Base-by-base conservation (phyloP, 2,329 filamentous ascomycete species). In the Xylaria arbuscula region DNA sequence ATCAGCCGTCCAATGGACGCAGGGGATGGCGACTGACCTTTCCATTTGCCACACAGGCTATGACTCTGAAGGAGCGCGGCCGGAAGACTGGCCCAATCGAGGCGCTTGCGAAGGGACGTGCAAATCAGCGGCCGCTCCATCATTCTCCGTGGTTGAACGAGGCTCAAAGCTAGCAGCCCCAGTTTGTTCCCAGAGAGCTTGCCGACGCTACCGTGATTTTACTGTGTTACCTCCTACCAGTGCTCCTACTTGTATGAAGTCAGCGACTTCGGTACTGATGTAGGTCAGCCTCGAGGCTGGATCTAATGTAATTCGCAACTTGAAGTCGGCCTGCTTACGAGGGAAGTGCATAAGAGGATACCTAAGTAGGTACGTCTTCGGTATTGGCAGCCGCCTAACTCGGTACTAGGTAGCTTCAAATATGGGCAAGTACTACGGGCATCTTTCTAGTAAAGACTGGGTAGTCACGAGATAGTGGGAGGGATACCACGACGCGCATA, bases 41-140 rank as follows among this genome's bases (percentile, higher is more conserved):
- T 78, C 76, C 77, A 79, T 55, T 67, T 67, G 48, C 65, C 66
- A 24, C 53, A 61, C 38, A 57, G 22, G 38, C 54, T 62, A 22
- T 68, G 72, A 60, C 69, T 71, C 42, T 67, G 71, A 42, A 74
- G 64, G 71, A 78, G 75, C 45, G 68, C 72, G 28, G 69, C 45
- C 38, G 69, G 51, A 48, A 79, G 72, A 19, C 72, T 62, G 53
- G 72, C 70, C 77, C 76, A 79, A 64, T 74, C 74, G 48, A 68
- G 68, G 45, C 76, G 75, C 66, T 73, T 74, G 56, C 77, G 77
- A 57, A 77, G 67, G 57, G 77, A 78, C 22, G 67, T 73, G 58
- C 77, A 79, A 67, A 79, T 60, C 58, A 74, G 59, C 53, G 70
- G 62, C 56, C 65, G 67, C n/a, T 72, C 70, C 76, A 77, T 78